These are phyloP conservation scores for Orbilia blumenaviensis DNA, from an alignment of 2,329 filamentous ascomycete species.

Conservation along the genomic window DNA sequence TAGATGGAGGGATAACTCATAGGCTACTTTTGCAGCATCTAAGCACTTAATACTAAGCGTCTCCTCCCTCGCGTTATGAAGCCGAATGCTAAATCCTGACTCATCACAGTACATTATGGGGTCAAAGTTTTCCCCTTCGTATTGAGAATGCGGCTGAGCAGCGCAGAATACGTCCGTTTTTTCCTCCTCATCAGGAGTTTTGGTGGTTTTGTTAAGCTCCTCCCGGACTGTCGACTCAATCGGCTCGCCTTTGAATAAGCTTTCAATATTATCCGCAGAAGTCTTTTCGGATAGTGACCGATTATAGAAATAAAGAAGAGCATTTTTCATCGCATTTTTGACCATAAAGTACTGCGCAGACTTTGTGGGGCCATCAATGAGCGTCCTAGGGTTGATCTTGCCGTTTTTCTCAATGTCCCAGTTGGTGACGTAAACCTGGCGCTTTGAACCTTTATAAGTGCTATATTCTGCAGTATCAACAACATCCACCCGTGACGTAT, in stretches of 20 bases:
- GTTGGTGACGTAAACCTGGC: not conserved
- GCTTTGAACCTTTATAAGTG: not conserved
- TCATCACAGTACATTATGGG: slow-evolving; percentile 3
- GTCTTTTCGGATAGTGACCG: not conserved
- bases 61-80: not conserved
- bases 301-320: not conserved
- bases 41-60: not conserved
- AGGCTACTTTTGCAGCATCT: not conserved
- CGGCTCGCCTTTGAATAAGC: not conserved
- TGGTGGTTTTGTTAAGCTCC: not conserved
- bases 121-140: not conserved
- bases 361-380: not conserved
- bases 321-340: not conserved
- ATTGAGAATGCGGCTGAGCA: not conserved
- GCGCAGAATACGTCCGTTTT: not conserved
- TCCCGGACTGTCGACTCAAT: not conserved
- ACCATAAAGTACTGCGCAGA: not conserved
- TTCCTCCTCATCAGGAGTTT: not conserved
- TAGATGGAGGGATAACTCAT: not conserved
- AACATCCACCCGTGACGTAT: no score
- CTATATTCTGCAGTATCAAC: not conserved
- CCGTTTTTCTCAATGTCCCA: not conserved
- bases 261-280: not conserved
- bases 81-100: not conserved
- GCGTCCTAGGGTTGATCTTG: not conserved